These are phyloP conservation scores for Uncinocarpus reesii DNA, from an alignment of 2,329 filamentous ascomycete species.

Conservation along the genomic window DNA sequence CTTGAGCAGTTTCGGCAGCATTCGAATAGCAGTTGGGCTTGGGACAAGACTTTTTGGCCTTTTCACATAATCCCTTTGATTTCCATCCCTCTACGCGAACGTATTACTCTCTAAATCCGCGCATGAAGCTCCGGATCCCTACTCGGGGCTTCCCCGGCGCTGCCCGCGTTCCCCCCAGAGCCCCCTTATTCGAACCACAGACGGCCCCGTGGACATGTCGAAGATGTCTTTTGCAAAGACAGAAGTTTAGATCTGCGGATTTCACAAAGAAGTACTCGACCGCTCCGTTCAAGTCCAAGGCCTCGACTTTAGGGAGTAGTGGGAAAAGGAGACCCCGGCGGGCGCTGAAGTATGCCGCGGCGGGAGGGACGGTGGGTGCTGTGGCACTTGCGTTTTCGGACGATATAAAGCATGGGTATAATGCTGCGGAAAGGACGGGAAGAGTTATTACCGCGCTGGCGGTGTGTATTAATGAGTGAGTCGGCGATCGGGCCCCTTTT, in stretches of 20 bases:
- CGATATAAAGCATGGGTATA: conserved; percentile 65
- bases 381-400: conserved; percentile 45
- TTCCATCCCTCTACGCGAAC: not conserved
- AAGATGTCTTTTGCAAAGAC: conserved; percentile 17
- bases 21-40: not conserved
- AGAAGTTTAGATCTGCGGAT: not conserved
- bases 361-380: conserved; percentile 32
- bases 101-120: not conserved
- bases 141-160: not conserved
- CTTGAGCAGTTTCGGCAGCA: not conserved
- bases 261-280: not conserved
- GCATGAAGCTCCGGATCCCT: conserved; percentile 12
- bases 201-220: conserved; percentile 19
- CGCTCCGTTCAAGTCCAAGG: not conserved
- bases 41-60: not conserved
- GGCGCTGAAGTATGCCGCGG: conserved; percentile 26
- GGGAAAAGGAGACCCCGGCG: conserved; percentile 18
- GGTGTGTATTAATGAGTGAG: conserved; percentile 81
- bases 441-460: conserved; percentile 65
- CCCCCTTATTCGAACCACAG: conserved; percentile 2
- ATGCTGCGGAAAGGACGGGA: conserved; percentile 64
- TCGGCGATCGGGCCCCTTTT: conserved; percentile 15
- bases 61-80: not conserved
- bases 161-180: not conserved
- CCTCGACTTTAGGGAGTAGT: not conserved